Evolutionary conservation across 768 basidiomycete species (phyloP), one percentile per base, ranked within the genome.

Genomic region (Boletus reticuloceps): DNA sequence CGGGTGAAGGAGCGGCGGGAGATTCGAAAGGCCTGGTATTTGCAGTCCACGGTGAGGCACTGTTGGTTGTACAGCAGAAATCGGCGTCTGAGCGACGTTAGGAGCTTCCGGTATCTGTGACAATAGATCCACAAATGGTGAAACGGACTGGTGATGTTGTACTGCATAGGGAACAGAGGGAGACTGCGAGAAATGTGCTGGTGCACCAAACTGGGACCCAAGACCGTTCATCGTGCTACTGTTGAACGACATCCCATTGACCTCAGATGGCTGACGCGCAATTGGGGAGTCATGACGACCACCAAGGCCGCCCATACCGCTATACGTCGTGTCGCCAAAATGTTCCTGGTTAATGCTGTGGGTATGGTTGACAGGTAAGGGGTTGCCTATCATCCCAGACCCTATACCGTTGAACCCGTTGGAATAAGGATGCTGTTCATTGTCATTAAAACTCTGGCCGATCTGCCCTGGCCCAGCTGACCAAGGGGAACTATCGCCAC

Each of bases 401-500:
- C 52, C 61, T 13, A 56, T 38, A 39, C 58, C 58, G 34, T 61
- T 63, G 19, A 70, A 68, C 25, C 66, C 69, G 43, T 62, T 55
- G 11, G 69, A 40, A 51, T 69, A 66, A 51, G 62, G 57, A 45
- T 55, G 59, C 2, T 54, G 63, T 37, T 72, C 67, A 47, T 47
- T 49, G 43, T 60, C 58, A 32, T 49, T 58, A 22, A 66, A 62
- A 42, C 55, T 53, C 20, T 65, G 71, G 16, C 36, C 53, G 27
- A 56, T 50, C 41, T 61, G 64, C 22, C 62, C 61, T 42, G 68
- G 55, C 14, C 71, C 65, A 43, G 67, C 54, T 53, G 67, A 73
- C 77, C 77, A 78, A 27, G 67, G 69, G 6, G 65, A 67, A 61
- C 5, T 27, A 32, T 65, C 55, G 14, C 70, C 68, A 49, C 64